A percentile compares a stretch with the other conserved stretches of the same genome.
phyloP scores from a whole-genome alignment of 2,329 filamentous ascomycete species.

The Arthrobotrys iridis region DNA sequence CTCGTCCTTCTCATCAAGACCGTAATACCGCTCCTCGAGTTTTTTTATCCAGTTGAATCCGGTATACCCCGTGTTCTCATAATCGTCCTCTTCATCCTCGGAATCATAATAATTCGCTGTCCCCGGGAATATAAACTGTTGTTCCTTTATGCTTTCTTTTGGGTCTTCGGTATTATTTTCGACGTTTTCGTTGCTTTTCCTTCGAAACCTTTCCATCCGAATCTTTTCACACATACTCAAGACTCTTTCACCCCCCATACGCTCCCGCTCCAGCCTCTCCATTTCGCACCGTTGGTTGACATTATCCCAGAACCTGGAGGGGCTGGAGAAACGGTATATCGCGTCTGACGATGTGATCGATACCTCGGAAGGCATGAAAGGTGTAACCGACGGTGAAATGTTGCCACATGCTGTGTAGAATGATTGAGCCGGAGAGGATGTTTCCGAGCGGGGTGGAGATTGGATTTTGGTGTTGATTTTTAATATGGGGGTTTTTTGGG shows the following conservation, averaged over 20 bases:
- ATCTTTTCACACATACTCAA: constrained; percentile 19
- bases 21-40: constrained; percentile 12
- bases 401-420: neutral
- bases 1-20: neutral
- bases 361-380: neutral
- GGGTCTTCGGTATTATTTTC: neutral
- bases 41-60: neutral
- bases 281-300: neutral
- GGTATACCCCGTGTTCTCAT: neutral
- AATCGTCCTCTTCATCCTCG: neutral
- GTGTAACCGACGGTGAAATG: neutral
- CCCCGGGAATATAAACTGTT: constrained; percentile 1
- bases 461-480: neutral
- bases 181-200: neutral
- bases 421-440: neutral
- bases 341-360: neutral
- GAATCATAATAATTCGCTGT: neutral
- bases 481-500: neutral
- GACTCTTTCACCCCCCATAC: neutral
- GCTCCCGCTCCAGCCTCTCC: neutral
- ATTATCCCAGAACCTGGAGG: constrained; percentile 18
- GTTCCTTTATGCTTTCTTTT: neutral
- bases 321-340: neutral
- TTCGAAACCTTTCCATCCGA: constrained; percentile 14
- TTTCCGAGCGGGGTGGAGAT: neutral